Percentiles rank a stretch among this genome's conserved stretches.
Evolutionary conservation across 176 grass and related monocot species (phyloP).

Genomic region (Tillandsia fasciculata): DNA sequence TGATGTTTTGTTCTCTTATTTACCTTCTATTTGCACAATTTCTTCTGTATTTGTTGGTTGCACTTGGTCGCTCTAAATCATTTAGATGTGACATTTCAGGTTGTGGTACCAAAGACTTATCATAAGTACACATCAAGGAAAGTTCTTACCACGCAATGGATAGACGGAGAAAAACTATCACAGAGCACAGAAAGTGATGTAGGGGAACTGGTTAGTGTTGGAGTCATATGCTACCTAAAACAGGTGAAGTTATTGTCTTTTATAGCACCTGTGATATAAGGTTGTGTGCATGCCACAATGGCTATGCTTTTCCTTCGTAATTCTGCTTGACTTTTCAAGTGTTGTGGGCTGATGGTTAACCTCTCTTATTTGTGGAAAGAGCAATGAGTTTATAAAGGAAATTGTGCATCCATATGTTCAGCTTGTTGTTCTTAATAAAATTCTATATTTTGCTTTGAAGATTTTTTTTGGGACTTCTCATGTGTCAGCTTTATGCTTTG

Average conservation of each 20-base stretch:
- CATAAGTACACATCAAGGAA: conserved; percentile 85
- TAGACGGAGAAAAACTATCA: conserved; percentile 90
- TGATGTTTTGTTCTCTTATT: not conserved
- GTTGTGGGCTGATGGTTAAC: no score
- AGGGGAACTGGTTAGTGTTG: conserved; percentile 82
- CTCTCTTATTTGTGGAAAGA: no score
- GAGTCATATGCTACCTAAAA: conserved; percentile 99
- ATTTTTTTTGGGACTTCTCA: no score
- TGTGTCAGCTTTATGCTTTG: no score
- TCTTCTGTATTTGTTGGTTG: not conserved
- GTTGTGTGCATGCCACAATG: not conserved
- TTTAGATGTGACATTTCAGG: conserved; percentile 25
- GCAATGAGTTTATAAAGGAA: no score
- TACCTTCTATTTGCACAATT: not conserved
- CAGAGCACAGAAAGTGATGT: conserved; percentile 90
- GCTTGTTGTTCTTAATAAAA: no score
- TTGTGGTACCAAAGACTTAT: conserved; percentile 86
- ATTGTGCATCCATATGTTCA: no score
- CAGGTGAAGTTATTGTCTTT: conserved; percentile 39
- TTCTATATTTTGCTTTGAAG: no score
- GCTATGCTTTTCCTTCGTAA: no score
- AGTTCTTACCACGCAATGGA: conserved; percentile 85
- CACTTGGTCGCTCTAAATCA: not conserved
- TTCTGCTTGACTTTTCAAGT: no score
- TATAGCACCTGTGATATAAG: no score